Conservation (phyloP, 768 basidiomycete genomes). For the Suillus discolor region DNA sequence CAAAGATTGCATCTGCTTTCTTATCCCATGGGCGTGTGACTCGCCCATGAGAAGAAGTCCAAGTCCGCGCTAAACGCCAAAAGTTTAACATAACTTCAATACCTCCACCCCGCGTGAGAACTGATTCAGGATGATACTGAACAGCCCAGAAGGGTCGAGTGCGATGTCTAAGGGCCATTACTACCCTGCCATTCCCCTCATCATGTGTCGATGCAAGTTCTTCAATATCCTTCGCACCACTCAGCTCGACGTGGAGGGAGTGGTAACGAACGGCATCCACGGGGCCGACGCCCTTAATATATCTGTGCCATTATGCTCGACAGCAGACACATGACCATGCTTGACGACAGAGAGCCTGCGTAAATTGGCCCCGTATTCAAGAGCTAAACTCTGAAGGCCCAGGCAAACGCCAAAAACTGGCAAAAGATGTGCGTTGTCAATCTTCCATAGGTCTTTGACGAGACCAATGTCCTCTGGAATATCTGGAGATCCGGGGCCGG, state of each 20-base stretch:
- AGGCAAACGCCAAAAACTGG: conserved; percentile 87
- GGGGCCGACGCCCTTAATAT: conserved; percentile 60
- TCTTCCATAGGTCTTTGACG: conserved; percentile 70
- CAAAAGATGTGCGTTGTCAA: conserved; percentile 50
- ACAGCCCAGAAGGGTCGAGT: conserved; percentile 81
- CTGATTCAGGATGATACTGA: conserved; percentile 89
- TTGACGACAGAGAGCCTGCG: conserved; percentile 68
- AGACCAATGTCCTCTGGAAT: conserved; percentile 65
- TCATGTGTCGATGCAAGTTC: conserved; percentile 69
- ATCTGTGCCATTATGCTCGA: conserved; percentile 59
- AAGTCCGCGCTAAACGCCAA: conserved; percentile 65
- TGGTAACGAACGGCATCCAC: conserved; percentile 78
- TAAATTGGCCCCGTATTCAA: conserved; percentile 65
- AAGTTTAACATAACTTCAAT: conserved; percentile 72
- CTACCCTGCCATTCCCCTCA: conserved; percentile 63
- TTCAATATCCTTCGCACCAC: conserved; percentile 51
- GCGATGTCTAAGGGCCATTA: conserved; percentile 75
- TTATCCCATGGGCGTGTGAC: conserved; percentile 44
- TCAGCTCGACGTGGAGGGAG: conserved; percentile 67
- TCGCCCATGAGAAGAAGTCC: conserved; percentile 48
- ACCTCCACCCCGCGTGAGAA: conserved; percentile 70
- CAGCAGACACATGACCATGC: conserved; percentile 71
- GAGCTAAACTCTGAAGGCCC: conserved; percentile 75
- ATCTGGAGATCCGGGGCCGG: conserved; percentile 80
- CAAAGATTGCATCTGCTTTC: conserved; percentile 39